Evolutionary conservation across 2,329 filamentous ascomycete species (phyloP), one percentile per base, ranked within the genome.

Genomic region (Bipolaris oryzae): DNA sequence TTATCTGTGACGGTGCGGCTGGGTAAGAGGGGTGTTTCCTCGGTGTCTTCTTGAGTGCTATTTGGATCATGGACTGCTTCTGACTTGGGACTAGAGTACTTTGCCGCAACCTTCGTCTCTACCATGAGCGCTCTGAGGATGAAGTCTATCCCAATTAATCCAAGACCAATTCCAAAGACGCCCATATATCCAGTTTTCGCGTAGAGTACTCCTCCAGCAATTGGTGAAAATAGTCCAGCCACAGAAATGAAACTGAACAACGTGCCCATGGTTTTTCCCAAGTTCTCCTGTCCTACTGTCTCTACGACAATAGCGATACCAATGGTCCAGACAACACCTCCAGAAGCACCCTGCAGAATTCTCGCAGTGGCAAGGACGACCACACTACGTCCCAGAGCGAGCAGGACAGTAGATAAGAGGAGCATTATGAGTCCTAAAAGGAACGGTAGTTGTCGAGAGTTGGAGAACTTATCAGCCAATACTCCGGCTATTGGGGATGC

Each of bases 201-300:
- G 67, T 88, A 89, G 1, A 89, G 70, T 0, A 87, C 66, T 0
- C 87, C 87, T 3, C 87, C 87, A 0, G 87, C 71, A 0, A 86
- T 77, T 0, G 87, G 87, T 0, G 85, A 81, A 15, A 83, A 74
- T 5, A 89, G 73, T 39, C 82, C 80, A 0, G 85, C 86, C 0
- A 85, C 77, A 0, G 82, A 83, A 49, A 87, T 82, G 58, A 88
- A 82, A 57, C 82, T 83, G 69, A 85, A 86, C 7, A 87, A 83
- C 43, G 82, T 81, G 13, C 86, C 86, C 66, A 89, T 83, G 1
- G 83, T 83, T 68, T 86, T 86, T 2, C 86, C 87, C 35, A 89
- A 69, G 44, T 85, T 83, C 47, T 83, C 77, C 2, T 76, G 78
- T 0, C 81, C 78, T 6, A 88, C 85, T 0, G 85, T 85, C 66